Base-by-base conservation (phyloP, 1,284 basidiomycete species). In the Boletus albobrunnescens region DNA sequence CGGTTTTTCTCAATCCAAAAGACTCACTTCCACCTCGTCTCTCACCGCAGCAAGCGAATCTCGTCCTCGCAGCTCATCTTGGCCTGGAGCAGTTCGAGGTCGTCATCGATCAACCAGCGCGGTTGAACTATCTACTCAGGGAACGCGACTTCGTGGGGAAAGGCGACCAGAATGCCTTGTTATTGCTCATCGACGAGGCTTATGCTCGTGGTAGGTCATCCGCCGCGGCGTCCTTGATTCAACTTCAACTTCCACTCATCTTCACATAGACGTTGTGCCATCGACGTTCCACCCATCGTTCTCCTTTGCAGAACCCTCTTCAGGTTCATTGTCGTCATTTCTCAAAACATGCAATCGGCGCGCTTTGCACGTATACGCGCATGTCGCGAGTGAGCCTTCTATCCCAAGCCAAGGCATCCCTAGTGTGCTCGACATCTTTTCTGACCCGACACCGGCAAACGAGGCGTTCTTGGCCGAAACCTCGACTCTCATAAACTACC, bases 51-150 rank as follows among this genome's bases (percentile, higher is more conserved):
- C 73, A 80, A 47, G 81, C 82, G 42, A 81, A 76, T 56, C 71
- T 76, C 27, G 75, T 72, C 7, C 70, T 89, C 30, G 76, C 85
- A 17, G 78, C 76, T 48, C 84, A 89, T 59, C 74, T 89, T 14
- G 79, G 81, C 19, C 73, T 90, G 4, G 87, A 88, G 53, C 67
- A 68, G 23, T 82, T 82, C 53, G 83, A 87, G 58, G 68, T 72
- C 30, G 57, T 79, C 22, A 63, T n/a, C n/a, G n/a, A 59, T 45
- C 74, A 74, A 51, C 49, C 47, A 49, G 63, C 44, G 19, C 55
- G 49, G 26, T 39, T 66, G n/a, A 45, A 55, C 33, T 40, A 57
- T 44, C 39, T 68, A 8, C 69, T 71, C 49, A 60, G 61, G 26
- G 71, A 77, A 49, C 71, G 75, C 44, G 49, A 70, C 3, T 81